Base-by-base conservation (phyloP, 371 early-diverging fungal species). In the Furculomyces boomerangus region DNA sequence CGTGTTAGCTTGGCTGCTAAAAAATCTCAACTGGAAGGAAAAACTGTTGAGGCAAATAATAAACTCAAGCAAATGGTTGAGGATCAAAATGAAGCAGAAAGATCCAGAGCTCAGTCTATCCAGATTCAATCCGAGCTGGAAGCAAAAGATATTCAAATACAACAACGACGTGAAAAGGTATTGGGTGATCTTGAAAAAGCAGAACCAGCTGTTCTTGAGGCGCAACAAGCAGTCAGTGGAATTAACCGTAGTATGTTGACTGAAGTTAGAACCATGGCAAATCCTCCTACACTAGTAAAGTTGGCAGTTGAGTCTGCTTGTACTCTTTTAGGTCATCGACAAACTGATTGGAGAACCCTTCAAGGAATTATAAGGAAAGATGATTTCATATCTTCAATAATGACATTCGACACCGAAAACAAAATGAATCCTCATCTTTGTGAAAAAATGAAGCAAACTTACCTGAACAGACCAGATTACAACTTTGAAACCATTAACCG, bases 201-300 rank as follows among this genome's bases (percentile, higher is more conserved):
- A n/a, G 95, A 95, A 61, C 93, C 96, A 16, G 93, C 97, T 16
- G 93, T 99, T n/a, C 56, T 74, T 43, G 96, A 97, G 67, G 97
- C 98, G 20, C 90, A 91, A 64, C 78, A 81, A 57, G 84, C 88
- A 61, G 97, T 99, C 54, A 76, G 79, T 37, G 83, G 79, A 67
- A 94, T 99, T 69, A 93, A 92, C 68, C 91, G 88, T 72, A 84
- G 91, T 55, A 93, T 94, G 53, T 74, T 99, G 63, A 88, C 92
- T n/a, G 99, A 99, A 76, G 91, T 99, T 2, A 84, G 98, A 63
- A 65, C 88, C 0, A 98, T 99, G 99, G 83, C 81, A 50, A 98
- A 92, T 58, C 99, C 99, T 54, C 99, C 99, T 2, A 83, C 79
- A 59, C 85, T 87, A 3, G 94, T 99, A 59, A 95, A 95, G 63